Conservation (phyloP, 371 early-diverging fungal species). For the Rhizomucor pusillus region DNA sequence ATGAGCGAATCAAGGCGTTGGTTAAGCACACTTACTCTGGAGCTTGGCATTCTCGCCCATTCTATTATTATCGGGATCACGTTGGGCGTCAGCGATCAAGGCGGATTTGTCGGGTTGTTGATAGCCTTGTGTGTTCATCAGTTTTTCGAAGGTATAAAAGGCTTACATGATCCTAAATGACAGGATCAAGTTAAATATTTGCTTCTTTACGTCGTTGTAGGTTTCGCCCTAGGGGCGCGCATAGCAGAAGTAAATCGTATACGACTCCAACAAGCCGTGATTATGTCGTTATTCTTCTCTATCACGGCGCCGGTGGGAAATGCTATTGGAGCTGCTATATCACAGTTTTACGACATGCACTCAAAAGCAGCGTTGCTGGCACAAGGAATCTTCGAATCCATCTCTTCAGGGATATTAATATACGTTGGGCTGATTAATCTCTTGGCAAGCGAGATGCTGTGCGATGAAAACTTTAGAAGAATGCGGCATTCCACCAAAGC, state of each 20-base stretch:
- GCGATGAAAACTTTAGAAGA: constrained; percentile 51
- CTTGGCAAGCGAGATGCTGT: constrained; percentile 67
- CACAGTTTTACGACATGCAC: constrained; percentile 48
- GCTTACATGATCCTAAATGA: too few species aligned
- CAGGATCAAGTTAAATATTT: too few species aligned
- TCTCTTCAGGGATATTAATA: constrained; percentile 75
- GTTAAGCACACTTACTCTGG: constrained; percentile 40
- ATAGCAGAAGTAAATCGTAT: constrained; percentile 66
- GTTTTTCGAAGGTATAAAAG: constrained; percentile 57
- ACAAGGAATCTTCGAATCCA: constrained; percentile 10
- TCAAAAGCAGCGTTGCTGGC: constrained; percentile 41
- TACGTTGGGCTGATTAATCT: constrained; percentile 78
- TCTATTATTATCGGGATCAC: constrained; percentile 82
- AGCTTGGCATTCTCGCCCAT: constrained; percentile 79
- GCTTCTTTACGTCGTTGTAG: too few species aligned
- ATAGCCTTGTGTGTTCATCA: constrained; percentile 85
- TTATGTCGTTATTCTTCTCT: constrained; percentile 42
- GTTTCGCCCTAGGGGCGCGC: constrained; percentile 78
- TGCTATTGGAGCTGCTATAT: constrained; percentile 73
- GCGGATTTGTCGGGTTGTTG: constrained; percentile 48
- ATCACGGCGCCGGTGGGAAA: constrained; percentile 76
- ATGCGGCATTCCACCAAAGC: constrained; percentile 34
- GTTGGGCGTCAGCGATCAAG: constrained; percentile 34
- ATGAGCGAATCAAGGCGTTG: constrained; percentile 12
- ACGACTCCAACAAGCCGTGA: constrained; percentile 28